Conservation (phyloP, 78 protist genomes). For the Dictyostelium discoideum region DNA sequence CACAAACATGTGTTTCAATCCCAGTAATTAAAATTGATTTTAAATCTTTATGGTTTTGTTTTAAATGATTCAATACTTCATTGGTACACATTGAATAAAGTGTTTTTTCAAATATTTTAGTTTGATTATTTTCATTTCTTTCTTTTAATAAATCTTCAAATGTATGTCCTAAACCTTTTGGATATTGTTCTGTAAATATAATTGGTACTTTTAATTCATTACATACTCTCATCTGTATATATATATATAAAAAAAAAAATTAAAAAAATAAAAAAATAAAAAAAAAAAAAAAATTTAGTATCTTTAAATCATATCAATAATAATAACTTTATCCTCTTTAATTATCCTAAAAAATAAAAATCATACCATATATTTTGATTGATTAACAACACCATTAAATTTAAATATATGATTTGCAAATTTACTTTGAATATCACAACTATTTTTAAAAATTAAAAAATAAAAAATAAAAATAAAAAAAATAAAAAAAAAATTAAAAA, state of each 20-base stretch:
- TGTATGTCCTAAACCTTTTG: constrained; percentile 68
- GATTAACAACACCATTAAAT: not conserved
- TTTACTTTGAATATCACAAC: constrained; percentile 68
- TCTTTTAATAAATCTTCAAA: constrained; percentile 36
- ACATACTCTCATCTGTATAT: constrained; percentile 69
- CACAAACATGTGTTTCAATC: constrained; percentile 86
- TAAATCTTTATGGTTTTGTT: not conserved
- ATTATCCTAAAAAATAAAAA: too few species aligned
- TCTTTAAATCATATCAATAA: not conserved
- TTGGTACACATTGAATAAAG: constrained; percentile 77
- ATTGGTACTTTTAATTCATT: constrained; percentile 52
- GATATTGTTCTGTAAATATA: constrained; percentile 84
- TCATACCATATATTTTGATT: constrained; percentile 32
- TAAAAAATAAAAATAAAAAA: not conserved
- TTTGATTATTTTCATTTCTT: not conserved
- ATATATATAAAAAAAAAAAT: too few species aligned
- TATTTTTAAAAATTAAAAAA: not conserved
- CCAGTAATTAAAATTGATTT: constrained; percentile 80
- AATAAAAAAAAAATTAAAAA: not conserved
- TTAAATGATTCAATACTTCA: constrained; percentile 24
- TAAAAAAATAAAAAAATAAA: too few species aligned
- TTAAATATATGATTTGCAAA: constrained; percentile 41
- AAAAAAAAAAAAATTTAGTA: too few species aligned
- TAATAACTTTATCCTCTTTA: too few species aligned
- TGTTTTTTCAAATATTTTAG: constrained; percentile 52